Percentiles rank a stretch among this genome's conserved stretches.
Evolutionary conservation across 495 filamentous ascomycete species (phyloP).

Genomic region (Halenospora varia): DNA sequence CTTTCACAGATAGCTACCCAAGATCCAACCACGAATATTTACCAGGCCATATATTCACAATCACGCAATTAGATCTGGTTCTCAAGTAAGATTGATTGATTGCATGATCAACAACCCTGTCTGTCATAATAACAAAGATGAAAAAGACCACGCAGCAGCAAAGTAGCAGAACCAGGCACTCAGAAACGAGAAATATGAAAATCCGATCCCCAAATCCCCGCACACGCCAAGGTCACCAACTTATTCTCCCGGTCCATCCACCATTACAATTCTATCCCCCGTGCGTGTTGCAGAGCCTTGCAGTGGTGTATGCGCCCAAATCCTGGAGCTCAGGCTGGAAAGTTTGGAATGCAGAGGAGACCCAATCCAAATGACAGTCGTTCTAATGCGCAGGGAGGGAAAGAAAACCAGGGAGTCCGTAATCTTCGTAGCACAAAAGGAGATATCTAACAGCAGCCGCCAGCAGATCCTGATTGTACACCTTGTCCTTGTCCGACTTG

Average conservation of each 20-base stretch:
- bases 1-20: not conserved
- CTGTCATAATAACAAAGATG: slow-evolving; percentile 21
- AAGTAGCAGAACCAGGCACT: slow-evolving; percentile 15
- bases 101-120: slow-evolving; percentile 17
- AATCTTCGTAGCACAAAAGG: slow-evolving; percentile 4
- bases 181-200: slow-evolving; percentile 17
- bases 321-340: slow-evolving; percentile 3
- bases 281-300: slow-evolving; percentile 15
- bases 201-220: slow-evolving; percentile 19
- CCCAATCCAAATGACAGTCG: slow-evolving; percentile 22
- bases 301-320: slow-evolving; percentile 16
- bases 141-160: slow-evolving; percentile 18
- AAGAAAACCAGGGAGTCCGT: slow-evolving; percentile 3
- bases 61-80: too few relatives aligned
- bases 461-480: slow-evolving; percentile 83
- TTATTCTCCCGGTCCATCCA: slow-evolving; percentile 13
- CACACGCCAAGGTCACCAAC: slow-evolving; percentile 21
- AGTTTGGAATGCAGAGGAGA: slow-evolving; percentile 22
- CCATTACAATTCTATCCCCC: slow-evolving; percentile 24
- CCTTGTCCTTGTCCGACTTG: slow-evolving; percentile 92
- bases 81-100: slow-evolving; percentile 13
- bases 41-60: too few relatives aligned
- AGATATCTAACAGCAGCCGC: slow-evolving; percentile 84
- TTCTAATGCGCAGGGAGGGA: slow-evolving; percentile 25
- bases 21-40: not conserved